phyloP scores from a whole-genome alignment of 129 eudicot genomes.

The Escallonia herrerae region DNA sequence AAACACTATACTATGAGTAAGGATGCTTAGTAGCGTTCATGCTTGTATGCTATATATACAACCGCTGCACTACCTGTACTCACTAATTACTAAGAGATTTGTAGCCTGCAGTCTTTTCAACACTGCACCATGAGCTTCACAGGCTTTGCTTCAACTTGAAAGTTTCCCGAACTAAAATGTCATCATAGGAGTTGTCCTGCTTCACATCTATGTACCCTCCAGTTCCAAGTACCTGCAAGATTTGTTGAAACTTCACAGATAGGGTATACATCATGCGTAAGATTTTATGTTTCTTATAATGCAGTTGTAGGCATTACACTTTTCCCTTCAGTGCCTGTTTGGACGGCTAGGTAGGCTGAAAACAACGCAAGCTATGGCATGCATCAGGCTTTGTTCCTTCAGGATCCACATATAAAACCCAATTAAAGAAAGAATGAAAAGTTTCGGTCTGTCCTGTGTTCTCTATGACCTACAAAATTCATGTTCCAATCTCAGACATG shows the following conservation, averaged over 20 bases:
- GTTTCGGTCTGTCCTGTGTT: too few relatives aligned
- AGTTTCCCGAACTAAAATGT: constrained; percentile 43
- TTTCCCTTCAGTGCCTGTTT: not conserved
- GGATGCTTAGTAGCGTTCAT: too few relatives aligned
- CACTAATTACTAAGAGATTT: too few relatives aligned
- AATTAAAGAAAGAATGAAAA: too few relatives aligned
- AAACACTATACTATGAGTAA: too few relatives aligned
- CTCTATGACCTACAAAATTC: too few relatives aligned
- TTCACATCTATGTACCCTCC: constrained; percentile 47
- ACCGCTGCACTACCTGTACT: too few relatives aligned
- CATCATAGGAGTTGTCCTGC: constrained; percentile 51
- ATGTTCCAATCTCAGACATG: too few relatives aligned
- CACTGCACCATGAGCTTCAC: constrained; percentile 13
- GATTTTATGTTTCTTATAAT: not conserved
- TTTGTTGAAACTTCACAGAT: too few relatives aligned
- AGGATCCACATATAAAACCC: too few relatives aligned
- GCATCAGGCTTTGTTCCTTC: not conserved
- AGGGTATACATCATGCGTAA: too few relatives aligned
- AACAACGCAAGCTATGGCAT: not conserved
- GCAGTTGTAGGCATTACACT: not conserved
- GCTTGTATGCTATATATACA: too few relatives aligned
- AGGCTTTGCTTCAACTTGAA: constrained; percentile 26
- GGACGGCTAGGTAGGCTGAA: not conserved
- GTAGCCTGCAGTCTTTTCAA: not conserved
- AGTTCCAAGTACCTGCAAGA: constrained; percentile 39